A percentile compares a stretch with the other conserved stretches of the same genome.
phyloP scores from a whole-genome alignment of 306 rosid genomes.

The Glycine tomentella region DNA sequence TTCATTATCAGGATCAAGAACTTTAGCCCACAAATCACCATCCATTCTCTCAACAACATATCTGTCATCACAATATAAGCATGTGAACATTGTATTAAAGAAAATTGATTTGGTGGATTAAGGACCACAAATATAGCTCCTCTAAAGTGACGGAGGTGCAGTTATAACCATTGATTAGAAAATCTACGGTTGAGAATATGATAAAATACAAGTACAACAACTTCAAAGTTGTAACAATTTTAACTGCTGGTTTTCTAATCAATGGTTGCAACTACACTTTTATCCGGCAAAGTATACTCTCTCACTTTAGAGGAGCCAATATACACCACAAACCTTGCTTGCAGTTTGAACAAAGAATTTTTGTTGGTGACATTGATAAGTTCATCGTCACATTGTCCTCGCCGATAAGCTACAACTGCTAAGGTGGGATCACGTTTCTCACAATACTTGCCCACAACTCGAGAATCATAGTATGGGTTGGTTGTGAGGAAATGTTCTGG shows the following conservation, averaged over 20 bases:
- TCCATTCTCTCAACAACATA: constrained; percentile 99
- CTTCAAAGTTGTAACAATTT: neutral
- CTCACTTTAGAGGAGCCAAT: neutral
- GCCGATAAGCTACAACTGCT: constrained; percentile 95
- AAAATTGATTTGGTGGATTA: constrained; percentile 19
- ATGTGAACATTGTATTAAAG: constrained; percentile 41
- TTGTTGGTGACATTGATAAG: constrained; percentile 93
- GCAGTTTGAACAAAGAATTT: constrained; percentile 95
- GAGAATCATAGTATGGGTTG: constrained; percentile 97
- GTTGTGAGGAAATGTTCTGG: constrained; percentile 99
- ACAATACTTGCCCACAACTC: constrained; percentile 99
- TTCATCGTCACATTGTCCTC: constrained; percentile 98
- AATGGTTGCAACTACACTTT: neutral
- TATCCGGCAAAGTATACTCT: neutral
- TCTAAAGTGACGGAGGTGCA: neutral
- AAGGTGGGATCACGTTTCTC: constrained; percentile 99
- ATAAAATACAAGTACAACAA: neutral
- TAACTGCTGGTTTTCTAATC: neutral
- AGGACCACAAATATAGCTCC: neutral
- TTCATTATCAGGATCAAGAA: constrained; percentile 88
- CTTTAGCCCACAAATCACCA: constrained; percentile 90
- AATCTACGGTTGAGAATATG: neutral
- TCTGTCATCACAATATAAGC: constrained; percentile 59
- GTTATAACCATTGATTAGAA: neutral
- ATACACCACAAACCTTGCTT: constrained; percentile 84